A percentile compares a stretch with the other conserved stretches of the same genome.
Evolutionary conservation across 192 early-diverging fungal genomes (phyloP).

Genomic region (Linnemannia zychae): DNA sequence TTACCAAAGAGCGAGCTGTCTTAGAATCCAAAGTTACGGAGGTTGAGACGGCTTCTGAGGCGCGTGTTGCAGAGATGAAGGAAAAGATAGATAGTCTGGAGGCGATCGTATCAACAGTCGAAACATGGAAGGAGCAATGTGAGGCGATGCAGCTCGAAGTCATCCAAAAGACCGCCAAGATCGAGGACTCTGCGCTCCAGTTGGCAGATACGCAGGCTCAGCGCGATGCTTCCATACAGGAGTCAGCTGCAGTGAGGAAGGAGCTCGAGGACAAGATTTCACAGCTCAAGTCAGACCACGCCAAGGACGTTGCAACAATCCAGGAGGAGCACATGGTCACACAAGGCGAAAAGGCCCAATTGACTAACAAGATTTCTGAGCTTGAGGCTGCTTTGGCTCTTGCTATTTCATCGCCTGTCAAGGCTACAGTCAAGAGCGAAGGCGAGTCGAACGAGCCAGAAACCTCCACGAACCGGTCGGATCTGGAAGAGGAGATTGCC

Average conservation of each 20-base stretch:
- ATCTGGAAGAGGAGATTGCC: slow-evolving; percentile 55
- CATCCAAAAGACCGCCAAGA: slow-evolving; percentile 42
- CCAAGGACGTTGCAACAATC: slow-evolving; percentile 17
- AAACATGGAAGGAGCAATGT: slow-evolving; percentile 46
- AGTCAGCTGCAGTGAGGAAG: slow-evolving; percentile 20
- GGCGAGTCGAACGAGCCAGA: slow-evolving; percentile 21
- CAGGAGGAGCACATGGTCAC: slow-evolving; percentile 29
- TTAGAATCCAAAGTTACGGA: slow-evolving; percentile 17
- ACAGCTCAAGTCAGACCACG: not conserved
- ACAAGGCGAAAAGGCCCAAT: slow-evolving; percentile 55
- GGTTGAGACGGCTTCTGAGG: slow-evolving; percentile 12
- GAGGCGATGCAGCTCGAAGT: slow-evolving; percentile 56
- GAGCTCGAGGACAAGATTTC: slow-evolving; percentile 23
- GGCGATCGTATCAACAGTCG: slow-evolving; percentile 27
- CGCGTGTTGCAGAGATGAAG: slow-evolving; percentile 10
- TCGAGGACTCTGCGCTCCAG: slow-evolving; percentile 31
- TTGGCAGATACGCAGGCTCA: slow-evolving; percentile 47
- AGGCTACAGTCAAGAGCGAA: slow-evolving; percentile 4
- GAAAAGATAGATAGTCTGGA: slow-evolving; percentile 36
- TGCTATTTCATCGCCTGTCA: slow-evolving; percentile 17
- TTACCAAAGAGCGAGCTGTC: slow-evolving; percentile 13
- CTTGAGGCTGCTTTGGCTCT: slow-evolving; percentile 30
- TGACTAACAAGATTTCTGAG: slow-evolving; percentile 55
- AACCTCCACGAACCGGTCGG: slow-evolving; percentile 11
- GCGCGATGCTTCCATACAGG: slow-evolving; percentile 45